Evolutionary conservation across 1,284 basidiomycete genomes (phyloP).

Genomic region (Rhodotorula sp.): DNA sequence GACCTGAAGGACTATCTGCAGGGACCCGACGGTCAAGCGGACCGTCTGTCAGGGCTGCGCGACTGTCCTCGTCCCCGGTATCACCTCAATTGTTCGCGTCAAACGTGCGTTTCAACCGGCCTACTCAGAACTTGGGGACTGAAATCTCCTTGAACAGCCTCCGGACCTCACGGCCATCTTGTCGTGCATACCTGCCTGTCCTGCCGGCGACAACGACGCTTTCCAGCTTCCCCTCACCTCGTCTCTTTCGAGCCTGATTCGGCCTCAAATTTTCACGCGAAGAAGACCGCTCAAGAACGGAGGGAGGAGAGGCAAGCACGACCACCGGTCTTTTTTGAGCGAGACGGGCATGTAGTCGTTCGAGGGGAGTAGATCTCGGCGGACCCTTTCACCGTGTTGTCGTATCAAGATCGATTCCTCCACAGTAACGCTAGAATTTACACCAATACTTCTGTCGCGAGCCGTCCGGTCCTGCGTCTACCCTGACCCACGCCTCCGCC

Average conservation of each 20-base stretch:
- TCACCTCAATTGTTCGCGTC: constrained; percentile 62
- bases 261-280: not conserved
- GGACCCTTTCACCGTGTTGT: not conserved
- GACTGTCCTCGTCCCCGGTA: constrained; percentile 64
- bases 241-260: not conserved
- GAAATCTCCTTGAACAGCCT: constrained; percentile 3
- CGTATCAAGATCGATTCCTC: not conserved
- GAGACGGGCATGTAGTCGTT: constrained; percentile 24
- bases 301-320: constrained; percentile 11
- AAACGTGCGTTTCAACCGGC: constrained; percentile 55
- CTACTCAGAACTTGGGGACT: not conserved
- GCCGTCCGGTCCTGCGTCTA: not conserved
- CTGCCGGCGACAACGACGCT: constrained; percentile 14
- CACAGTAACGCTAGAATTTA: not conserved
- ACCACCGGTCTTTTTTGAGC: constrained; percentile 24
- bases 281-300: constrained; percentile 8
- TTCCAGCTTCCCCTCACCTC: constrained; percentile 29
- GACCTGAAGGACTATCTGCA: constrained; percentile 43
- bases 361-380: not conserved
- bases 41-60: constrained; percentile 69
- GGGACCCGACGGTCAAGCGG: constrained; percentile 75
- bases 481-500: constrained; percentile 5
- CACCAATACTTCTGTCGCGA: not conserved
- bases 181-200: constrained; percentile 26
- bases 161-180: constrained; percentile 28